Percentiles rank a stretch among this genome's conserved stretches.
Evolutionary conservation across 257 asterid genomes (phyloP).

Genomic region (Schizonepeta tenuifolia): DNA sequence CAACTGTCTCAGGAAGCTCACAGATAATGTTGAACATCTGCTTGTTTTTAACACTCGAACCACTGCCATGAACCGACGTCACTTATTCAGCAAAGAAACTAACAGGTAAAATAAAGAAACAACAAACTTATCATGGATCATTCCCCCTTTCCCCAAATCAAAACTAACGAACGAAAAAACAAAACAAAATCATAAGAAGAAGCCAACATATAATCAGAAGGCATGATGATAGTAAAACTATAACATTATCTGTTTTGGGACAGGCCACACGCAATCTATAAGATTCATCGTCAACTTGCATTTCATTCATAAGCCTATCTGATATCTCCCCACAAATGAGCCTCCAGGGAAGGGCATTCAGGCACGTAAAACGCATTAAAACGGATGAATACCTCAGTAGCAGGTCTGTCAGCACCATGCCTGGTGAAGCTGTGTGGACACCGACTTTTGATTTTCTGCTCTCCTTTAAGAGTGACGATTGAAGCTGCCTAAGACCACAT

Average conservation of each 20-base stretch:
- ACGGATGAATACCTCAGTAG: constrained; percentile 64
- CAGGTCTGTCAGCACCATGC: constrained; percentile 97
- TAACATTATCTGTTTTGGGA: not conserved
- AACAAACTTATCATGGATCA: not conserved
- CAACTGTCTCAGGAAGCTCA: constrained; percentile 99
- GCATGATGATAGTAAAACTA: not conserved
- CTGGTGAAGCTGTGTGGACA: constrained; percentile 98
- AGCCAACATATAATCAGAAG: not conserved
- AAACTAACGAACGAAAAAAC: not conserved
- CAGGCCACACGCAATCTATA: not conserved
- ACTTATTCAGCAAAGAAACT: constrained; percentile 18
- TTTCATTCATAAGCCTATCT: not conserved
- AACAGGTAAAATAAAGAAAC: not conserved
- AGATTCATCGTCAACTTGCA: not conserved
- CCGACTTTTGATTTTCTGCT: constrained; percentile 77
- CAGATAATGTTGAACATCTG: constrained; percentile 97
- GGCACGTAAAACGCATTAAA: not conserved
- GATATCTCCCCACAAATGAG: not conserved
- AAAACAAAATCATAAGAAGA: not conserved
- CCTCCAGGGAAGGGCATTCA: not conserved
- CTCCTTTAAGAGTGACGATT: constrained; percentile 90
- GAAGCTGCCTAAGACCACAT: constrained; percentile 98
- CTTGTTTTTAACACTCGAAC: constrained; percentile 84
- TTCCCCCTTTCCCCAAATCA: not conserved
- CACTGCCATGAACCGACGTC: constrained; percentile 57